Base-by-base conservation (phyloP, 208 protist species). In the Perkinsela sp. region DNA sequence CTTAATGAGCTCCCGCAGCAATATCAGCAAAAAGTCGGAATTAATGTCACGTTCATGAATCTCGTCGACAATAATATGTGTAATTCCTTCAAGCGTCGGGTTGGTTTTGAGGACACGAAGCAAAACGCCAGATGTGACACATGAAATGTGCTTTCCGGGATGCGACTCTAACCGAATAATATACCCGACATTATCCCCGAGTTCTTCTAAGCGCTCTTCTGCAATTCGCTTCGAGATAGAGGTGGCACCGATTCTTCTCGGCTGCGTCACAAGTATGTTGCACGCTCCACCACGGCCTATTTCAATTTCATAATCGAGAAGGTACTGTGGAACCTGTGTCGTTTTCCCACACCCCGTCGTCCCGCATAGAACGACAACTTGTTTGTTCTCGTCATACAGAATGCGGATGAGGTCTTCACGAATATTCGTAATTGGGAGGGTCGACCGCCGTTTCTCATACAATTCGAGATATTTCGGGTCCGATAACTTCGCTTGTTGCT, bases 41-140 rank as follows among this genome's bases (percentile, higher is more conserved):
- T 95, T 79, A 40, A 99, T 90, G 65, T 97, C 97, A 22, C 97
- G 79, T 77, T 99, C 97, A 77, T 99, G 97, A 1, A 98, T 97
- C 79, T 99, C 97, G 82, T 99, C 97, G 30, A 99, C 87, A 70
- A 99, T 96, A 70, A 99, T 78, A 67, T 95, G 80, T 48, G 81
- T 86, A 77, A 98, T 96, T 67, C 93, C 86, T 16, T 69, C 68
- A 31, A 98, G 73, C 15, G 74, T 31, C 6, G 88, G 75, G 66
- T 94, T 83, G 13, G 74, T 67, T 31, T 95, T 79, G 67, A 94
- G 80, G 73, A 96, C 76, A 66, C 95, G 88, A 30, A 99, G 81
- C n/a, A 99, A 72, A 73, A 99, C 90, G 76, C 96, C 96, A 71
- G 95, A 90, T 0, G 96, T 99, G 81, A 94, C 94, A 73, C 96